Percentiles rank a stretch among this genome's conserved stretches.
Conservation (phyloP, 306 rosid species). For the Ziziphus jujuba region DNA sequence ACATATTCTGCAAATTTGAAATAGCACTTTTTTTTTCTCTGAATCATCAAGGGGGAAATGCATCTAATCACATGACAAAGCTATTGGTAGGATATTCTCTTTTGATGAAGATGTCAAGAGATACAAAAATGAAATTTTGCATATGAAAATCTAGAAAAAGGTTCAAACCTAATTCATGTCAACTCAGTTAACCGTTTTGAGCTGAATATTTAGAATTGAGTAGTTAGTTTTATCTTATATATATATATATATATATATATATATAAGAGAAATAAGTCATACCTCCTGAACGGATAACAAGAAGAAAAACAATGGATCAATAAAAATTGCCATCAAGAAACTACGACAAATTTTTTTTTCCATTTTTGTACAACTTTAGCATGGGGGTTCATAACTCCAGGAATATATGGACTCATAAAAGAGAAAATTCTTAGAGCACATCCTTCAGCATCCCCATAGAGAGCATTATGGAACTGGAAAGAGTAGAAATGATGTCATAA, state of each 20-base stretch:
- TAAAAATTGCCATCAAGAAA: slow-evolving; percentile 63
- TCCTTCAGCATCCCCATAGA: slow-evolving; percentile 84
- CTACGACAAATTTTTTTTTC: slow-evolving; percentile 67
- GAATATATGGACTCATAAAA: slow-evolving; percentile 49
- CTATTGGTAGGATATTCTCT: too few species aligned
- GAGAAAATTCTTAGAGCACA: slow-evolving; percentile 51
- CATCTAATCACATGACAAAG: too few species aligned
- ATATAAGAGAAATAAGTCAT: slow-evolving; percentile 19
- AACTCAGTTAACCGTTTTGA: too few species aligned
- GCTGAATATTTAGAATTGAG: too few species aligned
- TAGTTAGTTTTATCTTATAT: background rate
- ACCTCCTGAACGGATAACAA: slow-evolving; percentile 52
- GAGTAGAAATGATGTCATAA: slow-evolving; percentile 22
- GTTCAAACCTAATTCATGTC: too few species aligned
- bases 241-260: too few species aligned
- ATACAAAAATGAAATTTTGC: too few species aligned
- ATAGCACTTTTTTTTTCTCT: too few species aligned
- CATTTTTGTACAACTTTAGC: slow-evolving; percentile 66
- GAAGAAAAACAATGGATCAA: slow-evolving; percentile 84
- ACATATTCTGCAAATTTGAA: too few species aligned
- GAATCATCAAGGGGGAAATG: too few species aligned
- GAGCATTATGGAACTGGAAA: slow-evolving; percentile 60
- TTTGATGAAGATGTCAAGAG: too few species aligned
- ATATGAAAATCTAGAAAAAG: too few species aligned
- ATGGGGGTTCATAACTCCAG: slow-evolving; percentile 87